Conservation (phyloP, 306 rosid species). For the Prunus mira region DNA sequence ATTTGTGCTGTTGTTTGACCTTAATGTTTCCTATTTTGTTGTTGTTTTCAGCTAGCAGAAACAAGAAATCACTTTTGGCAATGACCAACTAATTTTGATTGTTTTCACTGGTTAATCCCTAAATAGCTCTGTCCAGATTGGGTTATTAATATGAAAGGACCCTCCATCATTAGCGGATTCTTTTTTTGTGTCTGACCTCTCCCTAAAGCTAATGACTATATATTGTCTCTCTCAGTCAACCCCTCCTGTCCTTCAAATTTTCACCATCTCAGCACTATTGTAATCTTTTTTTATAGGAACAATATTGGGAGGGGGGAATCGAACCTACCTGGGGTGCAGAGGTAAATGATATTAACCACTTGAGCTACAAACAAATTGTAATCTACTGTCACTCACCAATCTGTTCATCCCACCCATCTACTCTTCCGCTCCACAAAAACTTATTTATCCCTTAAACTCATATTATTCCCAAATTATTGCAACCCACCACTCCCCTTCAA, state of each 20-base stretch:
- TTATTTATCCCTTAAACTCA: too few relatives aligned
- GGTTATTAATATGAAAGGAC: background rate
- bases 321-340: too few relatives aligned
- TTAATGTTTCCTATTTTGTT: background rate
- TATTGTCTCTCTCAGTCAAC: background rate
- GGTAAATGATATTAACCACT: too few relatives aligned
- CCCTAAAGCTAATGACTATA: background rate
- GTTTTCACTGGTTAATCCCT: constrained; percentile 22
- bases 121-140: background rate
- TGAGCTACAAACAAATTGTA: too few relatives aligned
- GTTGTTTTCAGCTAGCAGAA: background rate
- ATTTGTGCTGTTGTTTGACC: constrained; percentile 16
- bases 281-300: too few relatives aligned
- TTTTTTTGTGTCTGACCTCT: background rate
- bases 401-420: too few relatives aligned
- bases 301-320: too few relatives aligned
- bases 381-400: too few relatives aligned
- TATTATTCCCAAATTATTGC: too few relatives aligned
- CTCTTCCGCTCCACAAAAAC: too few relatives aligned
- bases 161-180: constrained; percentile 20
- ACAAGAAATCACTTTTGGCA: background rate
- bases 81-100: constrained; percentile 17
- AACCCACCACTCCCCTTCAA: too few relatives aligned
- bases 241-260: background rate
- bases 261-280: background rate